These are phyloP conservation scores for Schizonepeta tenuifolia DNA, from an alignment of 257 asterid species.

Conservation along the genomic window DNA sequence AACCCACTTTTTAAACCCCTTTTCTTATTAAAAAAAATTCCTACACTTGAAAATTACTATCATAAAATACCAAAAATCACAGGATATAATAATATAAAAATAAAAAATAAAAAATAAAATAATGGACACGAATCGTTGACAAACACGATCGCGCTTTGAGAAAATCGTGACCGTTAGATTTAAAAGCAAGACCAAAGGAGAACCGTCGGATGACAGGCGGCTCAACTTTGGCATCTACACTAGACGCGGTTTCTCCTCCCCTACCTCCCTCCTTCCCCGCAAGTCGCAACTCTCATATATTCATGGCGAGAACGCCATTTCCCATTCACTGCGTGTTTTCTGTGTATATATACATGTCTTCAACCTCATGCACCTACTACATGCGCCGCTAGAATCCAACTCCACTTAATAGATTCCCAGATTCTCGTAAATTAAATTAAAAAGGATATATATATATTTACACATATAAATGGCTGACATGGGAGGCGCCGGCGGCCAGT, in stretches of 20 bases:
- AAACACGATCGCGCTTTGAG: not conserved
- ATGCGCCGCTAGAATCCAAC: not conserved
- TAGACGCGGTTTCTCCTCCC: constrained; percentile 40
- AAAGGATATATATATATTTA: not conserved
- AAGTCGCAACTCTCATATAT: constrained; percentile 20
- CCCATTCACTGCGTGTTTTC: not conserved
- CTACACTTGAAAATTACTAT: not conserved
- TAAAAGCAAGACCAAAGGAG: constrained; percentile 29
- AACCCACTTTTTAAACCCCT: not conserved
- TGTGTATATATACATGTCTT: not conserved
- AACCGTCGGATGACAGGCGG: constrained; percentile 50
- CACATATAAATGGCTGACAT: constrained; percentile 46
- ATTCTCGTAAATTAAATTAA: not conserved
- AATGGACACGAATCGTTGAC: constrained; percentile 29
- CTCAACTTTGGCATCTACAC: constrained; percentile 4
- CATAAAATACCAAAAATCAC: not conserved
- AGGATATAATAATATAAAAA: not conserved
- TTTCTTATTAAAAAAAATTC: constrained; percentile 13
- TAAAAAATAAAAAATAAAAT: not conserved
- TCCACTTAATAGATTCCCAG: not conserved
- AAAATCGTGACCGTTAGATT: not conserved
- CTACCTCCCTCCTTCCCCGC: constrained; percentile 31
- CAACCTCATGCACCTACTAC: not conserved
- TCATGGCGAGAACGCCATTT: constrained; percentile 1
- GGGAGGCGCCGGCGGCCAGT: constrained; percentile 58